These are phyloP conservation scores for Cicer pinnatifidum DNA, from an alignment of 306 rosid species.

Conservation along the genomic window DNA sequence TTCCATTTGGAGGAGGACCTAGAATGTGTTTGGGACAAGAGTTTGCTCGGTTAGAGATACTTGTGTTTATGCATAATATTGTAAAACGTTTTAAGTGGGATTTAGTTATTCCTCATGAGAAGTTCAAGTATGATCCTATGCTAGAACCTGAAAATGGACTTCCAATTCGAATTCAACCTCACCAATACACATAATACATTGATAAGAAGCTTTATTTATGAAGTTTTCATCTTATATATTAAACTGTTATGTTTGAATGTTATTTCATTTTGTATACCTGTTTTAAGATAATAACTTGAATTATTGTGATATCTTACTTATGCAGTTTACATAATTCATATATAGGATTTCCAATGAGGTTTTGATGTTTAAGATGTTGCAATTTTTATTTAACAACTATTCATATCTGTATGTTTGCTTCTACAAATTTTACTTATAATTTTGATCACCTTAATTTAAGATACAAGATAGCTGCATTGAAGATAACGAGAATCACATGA, in stretches of 20 bases:
- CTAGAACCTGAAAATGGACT: slow-evolving; percentile 54
- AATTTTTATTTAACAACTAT: too few relatives aligned
- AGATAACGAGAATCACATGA: too few relatives aligned
- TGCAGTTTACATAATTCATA: background rate
- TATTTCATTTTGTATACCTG: slow-evolving; percentile 1
- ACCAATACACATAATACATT: background rate
- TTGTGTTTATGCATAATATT: slow-evolving; percentile 55
- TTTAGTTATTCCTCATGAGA: slow-evolving; percentile 47
- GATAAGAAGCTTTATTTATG: background rate
- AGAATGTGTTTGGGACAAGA: slow-evolving; percentile 67
- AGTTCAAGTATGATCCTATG: slow-evolving; percentile 56
- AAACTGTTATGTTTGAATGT: background rate
- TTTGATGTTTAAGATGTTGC: too few relatives aligned
- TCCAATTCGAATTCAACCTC: slow-evolving; percentile 52
- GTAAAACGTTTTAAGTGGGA: slow-evolving; percentile 61
- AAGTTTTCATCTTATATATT: slow-evolving; percentile 23
- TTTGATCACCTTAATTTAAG: too few relatives aligned
- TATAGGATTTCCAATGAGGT: too few relatives aligned
- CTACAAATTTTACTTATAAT: too few relatives aligned
- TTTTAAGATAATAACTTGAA: background rate
- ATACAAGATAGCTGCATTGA: too few relatives aligned
- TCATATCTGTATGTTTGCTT: too few relatives aligned
- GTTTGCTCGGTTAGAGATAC: slow-evolving; percentile 57
- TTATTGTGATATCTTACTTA: too few relatives aligned
- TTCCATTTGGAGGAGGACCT: slow-evolving; percentile 69